Percentiles rank a stretch among this genome's conserved stretches.
These are phyloP conservation scores for Vigna angularis DNA, from an alignment of 306 rosid genomes.

Conservation along the genomic window DNA sequence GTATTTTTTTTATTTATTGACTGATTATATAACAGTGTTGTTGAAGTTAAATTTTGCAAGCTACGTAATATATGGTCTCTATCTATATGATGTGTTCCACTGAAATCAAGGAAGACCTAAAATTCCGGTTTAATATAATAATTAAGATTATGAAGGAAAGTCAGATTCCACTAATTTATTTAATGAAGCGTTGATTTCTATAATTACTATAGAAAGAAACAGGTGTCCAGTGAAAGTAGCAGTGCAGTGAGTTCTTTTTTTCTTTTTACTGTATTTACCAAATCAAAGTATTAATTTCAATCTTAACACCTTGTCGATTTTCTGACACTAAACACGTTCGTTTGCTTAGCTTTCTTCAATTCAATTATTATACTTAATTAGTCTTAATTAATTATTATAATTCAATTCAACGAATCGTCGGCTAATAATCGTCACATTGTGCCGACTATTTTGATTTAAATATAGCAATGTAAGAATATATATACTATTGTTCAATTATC, in stretches of 20 bases:
- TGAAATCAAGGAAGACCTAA: constrained; percentile 30
- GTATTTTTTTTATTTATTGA: too few relatives aligned
- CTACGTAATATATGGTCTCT: too few relatives aligned
- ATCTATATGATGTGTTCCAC: background rate
- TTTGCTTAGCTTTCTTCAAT: constrained; percentile 21
- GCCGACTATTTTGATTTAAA: constrained; percentile 21
- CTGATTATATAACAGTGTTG: too few relatives aligned
- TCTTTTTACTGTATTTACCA: background rate
- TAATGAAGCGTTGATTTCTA: background rate
- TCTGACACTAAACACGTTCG: constrained; percentile 38
- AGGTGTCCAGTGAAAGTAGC: background rate
- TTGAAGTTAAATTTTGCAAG: too few relatives aligned
- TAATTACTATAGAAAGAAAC: background rate
- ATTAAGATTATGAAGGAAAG: background rate
- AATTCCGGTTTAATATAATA: constrained; percentile 27
- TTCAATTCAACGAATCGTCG: background rate
- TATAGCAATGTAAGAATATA: background rate
- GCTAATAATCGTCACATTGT: constrained; percentile 11
- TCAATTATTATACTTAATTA: too few relatives aligned
- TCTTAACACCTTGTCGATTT: background rate
- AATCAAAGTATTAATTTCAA: constrained; percentile 20
- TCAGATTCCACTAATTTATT: background rate
- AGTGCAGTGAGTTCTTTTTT: background rate
- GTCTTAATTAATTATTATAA: background rate
- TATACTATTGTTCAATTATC: background rate